A percentile compares a stretch with the other conserved stretches of the same genome.
Conservation (phyloP, 495 filamentous ascomycete genomes). For the Pseudoneurospora amorphoporcata region DNA sequence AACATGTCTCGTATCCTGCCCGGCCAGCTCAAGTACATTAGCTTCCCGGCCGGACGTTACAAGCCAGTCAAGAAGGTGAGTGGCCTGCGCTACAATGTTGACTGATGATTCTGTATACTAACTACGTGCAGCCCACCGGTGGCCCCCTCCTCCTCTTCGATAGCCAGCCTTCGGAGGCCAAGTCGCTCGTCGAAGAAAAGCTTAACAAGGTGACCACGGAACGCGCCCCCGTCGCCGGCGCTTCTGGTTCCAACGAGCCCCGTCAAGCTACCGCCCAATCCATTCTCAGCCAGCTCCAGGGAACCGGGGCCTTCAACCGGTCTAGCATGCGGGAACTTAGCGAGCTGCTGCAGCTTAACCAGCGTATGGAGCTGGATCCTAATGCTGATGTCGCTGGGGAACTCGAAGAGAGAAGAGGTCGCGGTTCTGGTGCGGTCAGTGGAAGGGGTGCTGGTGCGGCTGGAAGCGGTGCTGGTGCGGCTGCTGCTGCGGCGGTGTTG, state of each 20-base stretch:
- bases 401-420: background rate
- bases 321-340: constrained; percentile 21
- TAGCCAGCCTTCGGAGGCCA: constrained; percentile 65
- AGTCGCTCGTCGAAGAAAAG: constrained; percentile 74
- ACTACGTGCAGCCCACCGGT: constrained; percentile 66
- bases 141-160: constrained; percentile 89
- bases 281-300: constrained; percentile 6
- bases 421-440: constrained; percentile 2
- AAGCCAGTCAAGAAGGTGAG: constrained; percentile 91
- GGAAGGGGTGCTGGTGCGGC: background rate
- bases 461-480: constrained; percentile 43
- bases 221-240: constrained; percentile 43
- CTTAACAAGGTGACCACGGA: constrained; percentile 66
- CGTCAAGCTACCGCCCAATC: constrained; percentile 9
- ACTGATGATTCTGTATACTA: constrained; percentile 23
- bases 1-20: constrained; percentile 96
- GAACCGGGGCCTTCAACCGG: background rate
- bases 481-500: constrained; percentile 67
- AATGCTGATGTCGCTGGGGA: background rate
- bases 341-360: constrained; percentile 22
- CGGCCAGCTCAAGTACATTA: constrained; percentile 89
- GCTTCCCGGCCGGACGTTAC: constrained; percentile 76
- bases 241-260: constrained; percentile 9
- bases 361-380: constrained; percentile 1
- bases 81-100: constrained; percentile 8